Evolutionary conservation across 805 yeast species (phyloP).

Genomic region (Sugiyamaella boreocaroliniensis): DNA sequence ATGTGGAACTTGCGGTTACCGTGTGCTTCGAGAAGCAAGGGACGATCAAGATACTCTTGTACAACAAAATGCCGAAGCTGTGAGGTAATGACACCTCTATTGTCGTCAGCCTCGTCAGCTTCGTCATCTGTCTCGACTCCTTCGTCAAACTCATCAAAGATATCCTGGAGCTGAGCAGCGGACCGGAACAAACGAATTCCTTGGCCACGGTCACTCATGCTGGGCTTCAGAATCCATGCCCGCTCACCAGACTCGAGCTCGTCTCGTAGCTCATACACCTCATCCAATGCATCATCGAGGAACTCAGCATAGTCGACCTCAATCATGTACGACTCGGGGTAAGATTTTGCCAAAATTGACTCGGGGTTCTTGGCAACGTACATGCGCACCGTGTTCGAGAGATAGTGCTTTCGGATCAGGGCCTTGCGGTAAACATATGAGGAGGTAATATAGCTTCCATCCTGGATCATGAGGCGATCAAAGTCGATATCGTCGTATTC

Average conservation of each 20-base stretch:
- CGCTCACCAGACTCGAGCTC: conserved; percentile 54
- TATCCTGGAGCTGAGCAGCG: conserved; percentile 68
- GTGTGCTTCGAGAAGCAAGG: conserved; percentile 58
- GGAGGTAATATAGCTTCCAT: conserved; percentile 53
- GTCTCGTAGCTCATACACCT: conserved; percentile 78
- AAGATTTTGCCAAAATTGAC: conserved; percentile 51
- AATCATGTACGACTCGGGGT: conserved; percentile 69
- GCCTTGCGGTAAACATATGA: conserved; percentile 87
- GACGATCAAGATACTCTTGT: conserved; percentile 68
- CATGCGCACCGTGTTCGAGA: conserved; percentile 75
- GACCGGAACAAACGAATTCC: conserved; percentile 82
- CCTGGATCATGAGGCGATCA: conserved; percentile 47
- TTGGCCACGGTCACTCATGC: conserved; percentile 96
- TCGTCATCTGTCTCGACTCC: conserved; percentile 57
- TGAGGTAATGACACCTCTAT: conserved; percentile 70
- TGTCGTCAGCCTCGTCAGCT: conserved; percentile 33
- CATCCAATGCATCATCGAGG: conserved; percentile 88
- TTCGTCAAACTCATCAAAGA: conserved; percentile 82
- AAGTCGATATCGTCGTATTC: conserved; percentile 86
- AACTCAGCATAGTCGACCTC: conserved; percentile 96
- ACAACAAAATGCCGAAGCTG: conserved; percentile 87
- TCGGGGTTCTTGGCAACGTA: conserved; percentile 69
- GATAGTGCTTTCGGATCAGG: conserved; percentile 79
- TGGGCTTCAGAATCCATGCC: conserved; percentile 88
- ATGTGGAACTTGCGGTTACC: conserved; percentile 78